Base-by-base conservation (phyloP, 768 basidiomycete species). In the Infundibulicybe gibba region DNA sequence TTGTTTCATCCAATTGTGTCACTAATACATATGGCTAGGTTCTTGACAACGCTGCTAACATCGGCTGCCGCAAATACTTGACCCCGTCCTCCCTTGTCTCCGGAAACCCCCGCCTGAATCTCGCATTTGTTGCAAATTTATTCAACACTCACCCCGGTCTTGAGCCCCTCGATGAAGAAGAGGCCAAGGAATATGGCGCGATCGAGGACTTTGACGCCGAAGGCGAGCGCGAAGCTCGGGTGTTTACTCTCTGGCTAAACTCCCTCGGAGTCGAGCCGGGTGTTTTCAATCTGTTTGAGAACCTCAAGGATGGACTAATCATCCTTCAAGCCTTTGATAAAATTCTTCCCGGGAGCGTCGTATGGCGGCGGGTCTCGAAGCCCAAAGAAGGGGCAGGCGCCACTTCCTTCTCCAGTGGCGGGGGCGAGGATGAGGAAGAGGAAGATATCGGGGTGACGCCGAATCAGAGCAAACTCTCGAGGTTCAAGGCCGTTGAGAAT, bases 171-270 rank as follows among this genome's bases (percentile, higher is more conserved):
- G 94, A 95, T 60, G 93, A 94, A 59, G 81, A 92, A 61, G 94
- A 97, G 62, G 88, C 88, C 4, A 93, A 95, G 51, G 88, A 90
- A 55, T 90, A 90, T 49, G 89, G 90, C 17, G 80, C 73, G 0
- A 80, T 99, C 32, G 95, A 97, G 59, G 97, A 98, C 69, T 99
- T 99, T 57, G 97, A 99, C 52, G 97, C 95, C 0, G 97, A 99
- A 65, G 97, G 97, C 50, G 97, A 99, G 65, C 85, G 97, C 40
- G 97, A 98, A 65, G 97, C 97, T 3, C 84, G 95, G 32, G 97
- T 94, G 25, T 99, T 99, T 63, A 99, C 89, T 0, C 81, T 99
- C 15, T 99, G 97, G 97, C 76, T 99, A 51, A 99, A 99, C 74
- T 94, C 91, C 11, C 79, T 99, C 43, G 92, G 90, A 51, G 97